These are phyloP conservation scores for Fusarium buxicola DNA, from an alignment of 2,329 filamentous ascomycete species.

Conservation along the genomic window DNA sequence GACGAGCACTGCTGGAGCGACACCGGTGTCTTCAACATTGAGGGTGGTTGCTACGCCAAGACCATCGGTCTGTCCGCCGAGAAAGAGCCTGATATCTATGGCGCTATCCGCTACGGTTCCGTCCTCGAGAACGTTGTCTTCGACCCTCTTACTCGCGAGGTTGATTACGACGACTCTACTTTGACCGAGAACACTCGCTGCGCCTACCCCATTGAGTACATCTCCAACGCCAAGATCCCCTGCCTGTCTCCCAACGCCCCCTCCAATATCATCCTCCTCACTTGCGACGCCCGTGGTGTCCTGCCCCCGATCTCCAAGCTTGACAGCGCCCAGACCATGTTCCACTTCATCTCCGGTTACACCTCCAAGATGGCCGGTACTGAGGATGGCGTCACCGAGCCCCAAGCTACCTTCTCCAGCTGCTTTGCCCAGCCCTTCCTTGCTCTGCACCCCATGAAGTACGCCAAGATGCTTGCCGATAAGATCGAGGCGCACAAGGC, in stretches of 20 bases:
- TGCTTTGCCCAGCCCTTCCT: constrained; percentile 99
- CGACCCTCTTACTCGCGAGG: constrained; percentile 86
- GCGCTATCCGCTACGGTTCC: constrained; percentile 95
- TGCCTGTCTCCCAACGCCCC: constrained; percentile 90
- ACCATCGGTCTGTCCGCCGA: constrained; percentile 96
- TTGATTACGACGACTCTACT: constrained; percentile 95
- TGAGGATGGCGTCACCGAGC: constrained; percentile 95
- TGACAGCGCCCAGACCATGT: constrained; percentile 95
- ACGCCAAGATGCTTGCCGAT: constrained; percentile 97
- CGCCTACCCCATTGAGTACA: constrained; percentile 99
- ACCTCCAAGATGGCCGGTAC: constrained; percentile 99
- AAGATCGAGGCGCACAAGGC: constrained; percentile 96
- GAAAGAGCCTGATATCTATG: constrained; percentile 99
- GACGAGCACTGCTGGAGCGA: constrained; percentile 99
- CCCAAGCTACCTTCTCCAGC: constrained; percentile 97
- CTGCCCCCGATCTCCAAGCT: constrained; percentile 98
- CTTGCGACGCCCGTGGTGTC: constrained; percentile 97
- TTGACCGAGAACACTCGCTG: constrained; percentile 98
- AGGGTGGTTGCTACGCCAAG: constrained; percentile 99
- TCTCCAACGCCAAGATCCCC: constrained; percentile 98
- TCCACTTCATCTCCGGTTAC: constrained; percentile 99
- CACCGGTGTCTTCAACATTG: constrained; percentile 97
- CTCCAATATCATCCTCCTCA: constrained; percentile 97
- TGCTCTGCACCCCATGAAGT: constrained; percentile 98
- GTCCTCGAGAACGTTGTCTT: constrained; percentile 99